Evolutionary conservation across 257 asterid species (phyloP).

Genomic region (Nicotiana paniculata): DNA sequence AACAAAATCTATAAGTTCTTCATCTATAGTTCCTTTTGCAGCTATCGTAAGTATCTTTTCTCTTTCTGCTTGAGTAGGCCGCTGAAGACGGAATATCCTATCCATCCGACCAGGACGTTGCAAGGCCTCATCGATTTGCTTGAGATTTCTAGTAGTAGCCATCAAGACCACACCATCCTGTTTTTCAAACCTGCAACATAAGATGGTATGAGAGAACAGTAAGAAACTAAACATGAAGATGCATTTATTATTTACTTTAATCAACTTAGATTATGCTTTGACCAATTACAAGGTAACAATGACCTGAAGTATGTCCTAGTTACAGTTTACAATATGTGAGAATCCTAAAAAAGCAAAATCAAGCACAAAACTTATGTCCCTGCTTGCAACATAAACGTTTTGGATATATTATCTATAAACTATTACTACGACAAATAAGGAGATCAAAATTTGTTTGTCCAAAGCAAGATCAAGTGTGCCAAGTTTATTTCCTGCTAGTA

Average conservation of each 20-base stretch:
- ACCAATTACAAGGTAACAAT: neutral
- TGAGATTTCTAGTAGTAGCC: slow-evolving; percentile 92
- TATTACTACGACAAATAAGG: neutral
- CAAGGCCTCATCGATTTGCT: slow-evolving; percentile 85
- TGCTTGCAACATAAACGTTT: neutral
- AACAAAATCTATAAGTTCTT: slow-evolving; percentile 70
- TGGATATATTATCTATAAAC: neutral
- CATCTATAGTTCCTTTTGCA: slow-evolving; percentile 91
- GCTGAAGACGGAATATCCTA: slow-evolving; percentile 90
- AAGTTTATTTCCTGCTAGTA: neutral
- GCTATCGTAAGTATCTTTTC: slow-evolving; percentile 65
- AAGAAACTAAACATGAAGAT: neutral
- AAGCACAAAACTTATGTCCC: neutral
- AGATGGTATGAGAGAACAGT: slow-evolving; percentile 16
- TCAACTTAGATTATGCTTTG: neutral
- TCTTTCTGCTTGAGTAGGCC: slow-evolving; percentile 82
- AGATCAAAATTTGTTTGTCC: neutral
- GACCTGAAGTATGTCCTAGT: neutral
- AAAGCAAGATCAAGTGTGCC: neutral
- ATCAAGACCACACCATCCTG: slow-evolving; percentile 98
- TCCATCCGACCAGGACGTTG: slow-evolving; percentile 99
- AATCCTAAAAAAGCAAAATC: neutral
- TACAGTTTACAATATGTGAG: neutral
- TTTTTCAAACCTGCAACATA: slow-evolving; percentile 71
- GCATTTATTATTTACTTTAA: neutral